Conservation (phyloP, 164 flowering plant species). For the Litsea cubeba region DNA sequence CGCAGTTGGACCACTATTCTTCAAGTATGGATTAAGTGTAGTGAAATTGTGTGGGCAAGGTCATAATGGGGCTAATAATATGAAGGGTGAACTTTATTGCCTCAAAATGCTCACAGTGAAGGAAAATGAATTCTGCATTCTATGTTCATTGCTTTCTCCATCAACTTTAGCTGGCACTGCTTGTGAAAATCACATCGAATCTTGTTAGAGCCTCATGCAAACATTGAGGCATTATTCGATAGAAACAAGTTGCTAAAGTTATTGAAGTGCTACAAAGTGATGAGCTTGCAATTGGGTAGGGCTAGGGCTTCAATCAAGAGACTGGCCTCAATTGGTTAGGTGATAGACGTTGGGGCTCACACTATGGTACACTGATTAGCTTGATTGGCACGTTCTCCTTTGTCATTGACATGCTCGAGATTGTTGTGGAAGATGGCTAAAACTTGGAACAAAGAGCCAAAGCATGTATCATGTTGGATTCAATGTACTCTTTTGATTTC, state of each 20-base stretch:
- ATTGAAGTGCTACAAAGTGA: not conserved
- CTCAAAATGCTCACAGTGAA: conserved; percentile 12
- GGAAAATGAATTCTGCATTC: conserved; percentile 7
- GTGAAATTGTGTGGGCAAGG: conserved; percentile 1
- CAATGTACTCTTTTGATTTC: no score
- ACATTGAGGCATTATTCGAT: not conserved
- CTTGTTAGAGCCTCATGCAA: not conserved
- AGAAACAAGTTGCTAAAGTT: not conserved
- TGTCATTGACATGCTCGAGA: no score
- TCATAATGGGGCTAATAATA: conserved; percentile 8
- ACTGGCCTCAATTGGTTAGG: not conserved
- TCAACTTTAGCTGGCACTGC: conserved; percentile 1
- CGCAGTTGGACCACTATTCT: not conserved
- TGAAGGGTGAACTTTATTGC: not conserved
- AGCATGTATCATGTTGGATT: no score
- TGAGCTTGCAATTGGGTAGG: not conserved
- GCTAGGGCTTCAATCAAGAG: not conserved
- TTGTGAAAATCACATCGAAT: no score
- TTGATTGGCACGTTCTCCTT: no score
- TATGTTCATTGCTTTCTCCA: conserved; percentile 11
- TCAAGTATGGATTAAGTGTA: conserved; percentile 3
- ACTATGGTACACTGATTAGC: no score
- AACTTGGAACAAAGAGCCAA: no score
- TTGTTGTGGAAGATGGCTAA: no score
- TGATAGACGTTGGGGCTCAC: no score